Conservation (phyloP, 768 basidiomycete genomes). For the Lentinula guzmanii region DNA sequence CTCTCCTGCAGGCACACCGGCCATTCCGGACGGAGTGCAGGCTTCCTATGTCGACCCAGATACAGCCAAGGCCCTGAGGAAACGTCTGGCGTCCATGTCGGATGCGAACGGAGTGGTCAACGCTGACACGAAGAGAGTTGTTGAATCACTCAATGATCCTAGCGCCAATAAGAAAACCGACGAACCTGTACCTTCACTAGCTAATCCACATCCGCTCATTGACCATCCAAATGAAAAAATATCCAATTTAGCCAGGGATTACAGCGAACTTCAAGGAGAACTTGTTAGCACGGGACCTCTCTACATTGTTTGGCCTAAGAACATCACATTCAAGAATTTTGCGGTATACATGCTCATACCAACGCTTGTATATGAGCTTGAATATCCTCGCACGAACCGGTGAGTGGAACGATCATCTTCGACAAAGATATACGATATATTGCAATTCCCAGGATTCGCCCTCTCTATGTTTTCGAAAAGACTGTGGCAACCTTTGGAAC, state of each 20-base stretch:
- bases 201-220: constrained; percentile 39
- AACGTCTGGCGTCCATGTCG: constrained; percentile 44
- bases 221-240: constrained; percentile 65
- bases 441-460: constrained; percentile 46
- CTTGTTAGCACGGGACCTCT: constrained; percentile 66
- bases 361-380: constrained; percentile 92
- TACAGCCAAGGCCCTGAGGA: constrained; percentile 48
- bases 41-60: constrained; percentile 48
- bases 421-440: background rate
- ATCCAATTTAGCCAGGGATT: constrained; percentile 64
- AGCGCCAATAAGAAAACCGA: background rate
- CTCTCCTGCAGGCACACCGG: constrained; percentile 36
- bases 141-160: background rate
- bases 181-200: constrained; percentile 1
- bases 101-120: constrained; percentile 10
- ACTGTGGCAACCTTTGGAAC: constrained; percentile 91
- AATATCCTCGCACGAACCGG: constrained; percentile 89
- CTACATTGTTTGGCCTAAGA: constrained; percentile 75
- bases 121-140: constrained; percentile 10
- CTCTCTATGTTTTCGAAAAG: constrained; percentile 79
- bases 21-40: constrained; percentile 37
- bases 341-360: constrained; percentile 83
- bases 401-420: constrained; percentile 23
- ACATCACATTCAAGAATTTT: constrained; percentile 79
- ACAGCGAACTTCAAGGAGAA: constrained; percentile 72